Base-by-base conservation (phyloP, 2,329 filamentous ascomycete genomes). In the Didymella pomorum region DNA sequence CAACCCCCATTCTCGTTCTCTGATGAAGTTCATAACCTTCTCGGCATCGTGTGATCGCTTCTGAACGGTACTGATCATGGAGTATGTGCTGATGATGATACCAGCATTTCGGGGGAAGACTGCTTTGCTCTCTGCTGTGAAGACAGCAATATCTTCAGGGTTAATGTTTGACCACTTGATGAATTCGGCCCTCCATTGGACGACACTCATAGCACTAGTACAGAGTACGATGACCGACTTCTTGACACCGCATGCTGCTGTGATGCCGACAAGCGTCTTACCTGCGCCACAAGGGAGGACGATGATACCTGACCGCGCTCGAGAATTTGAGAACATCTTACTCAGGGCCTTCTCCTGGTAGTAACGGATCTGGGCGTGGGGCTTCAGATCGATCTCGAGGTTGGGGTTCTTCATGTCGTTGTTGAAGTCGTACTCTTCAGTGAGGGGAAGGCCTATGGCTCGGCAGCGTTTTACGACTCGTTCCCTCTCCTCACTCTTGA, bases 301-400 rank as follows among this genome's bases (percentile, higher is more conserved):
- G 59, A 99, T 99, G 66, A 99, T 96, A 56, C 95, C 95, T 77
- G 93, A 97, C 80, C 97, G 95, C 14, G 95, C 95, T 78, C 95
- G 89, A 48, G 94, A 94, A 73, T 99, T 99, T 73, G 95, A 94
- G 75, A 99, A 99, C 95, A 99, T 99, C 78, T 99, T 99, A 80
- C 92, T 96, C 10, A 99, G 82, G 65, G 93, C 96, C 80, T 97
- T 96, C 77, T 99, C 95, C 75, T 99, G 95, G 69, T 99, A 99
- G 81, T 86, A 89, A 74, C 94, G 88, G 74, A 98, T 98, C 71
- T 94, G 90, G 0, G 93, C 94, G 56, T 89, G 89, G 0, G 94
- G 93, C 68, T 91, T 91, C 47, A 98, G 82, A 75, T 98, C 94
- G 67, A 99, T 99, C 56, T 98, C 93, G 33, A 99, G 82, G 49